Base-by-base conservation (phyloP, 2,329 filamentous ascomycete species). In the Alternaria postmessia region DNA sequence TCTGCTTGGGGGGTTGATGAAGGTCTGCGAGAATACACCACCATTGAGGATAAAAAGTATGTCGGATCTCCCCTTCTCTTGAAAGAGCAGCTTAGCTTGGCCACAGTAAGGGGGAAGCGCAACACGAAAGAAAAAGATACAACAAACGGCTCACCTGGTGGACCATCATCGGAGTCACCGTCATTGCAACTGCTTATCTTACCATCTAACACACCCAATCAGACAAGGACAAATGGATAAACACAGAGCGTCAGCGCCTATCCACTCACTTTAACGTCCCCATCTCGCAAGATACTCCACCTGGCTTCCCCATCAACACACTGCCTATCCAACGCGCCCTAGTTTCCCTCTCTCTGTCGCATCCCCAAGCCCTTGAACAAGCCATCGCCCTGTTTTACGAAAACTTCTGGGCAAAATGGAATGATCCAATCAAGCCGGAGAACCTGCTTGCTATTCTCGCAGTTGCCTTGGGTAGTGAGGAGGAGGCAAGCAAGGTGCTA, bases 161-260 rank as follows among this genome's bases (percentile, higher is more conserved):
- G 38, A 41, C 38, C 18, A 41, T 41, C 5, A 41, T 41, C 18
- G 22, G 30, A 14, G 30, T 49, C 24, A 16, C 46, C 20, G 16
- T 16, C 22, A 32, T 36, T 24, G n/a, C 14, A 28, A 18, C 28
- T 6, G 44, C 34, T 16, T 38, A 4, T 20, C 24, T 26, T 1
- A 20, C 14, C 16, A 12, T 44, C 62, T 70, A 49, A 69, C 62
- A 42, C 62, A 26, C 34, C 5, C 62, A 87, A 18, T 9, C 24
- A 59, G 86, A 89, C 77, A 89, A 89, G 75, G 83, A 82, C 69
- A 80, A 82, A 75, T 89, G 84, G 83, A 85, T 87, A 59, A 72
- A 80, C 36, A 54, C 59, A 12, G 86, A 89, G 66, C 84, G 87
- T 16, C 44, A 75, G 20, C 85, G 87, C 58, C 88, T 84, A 84